phyloP scores from a whole-genome alignment of 768 basidiomycete genomes.

The Auricularia auricula-judae region DNA sequence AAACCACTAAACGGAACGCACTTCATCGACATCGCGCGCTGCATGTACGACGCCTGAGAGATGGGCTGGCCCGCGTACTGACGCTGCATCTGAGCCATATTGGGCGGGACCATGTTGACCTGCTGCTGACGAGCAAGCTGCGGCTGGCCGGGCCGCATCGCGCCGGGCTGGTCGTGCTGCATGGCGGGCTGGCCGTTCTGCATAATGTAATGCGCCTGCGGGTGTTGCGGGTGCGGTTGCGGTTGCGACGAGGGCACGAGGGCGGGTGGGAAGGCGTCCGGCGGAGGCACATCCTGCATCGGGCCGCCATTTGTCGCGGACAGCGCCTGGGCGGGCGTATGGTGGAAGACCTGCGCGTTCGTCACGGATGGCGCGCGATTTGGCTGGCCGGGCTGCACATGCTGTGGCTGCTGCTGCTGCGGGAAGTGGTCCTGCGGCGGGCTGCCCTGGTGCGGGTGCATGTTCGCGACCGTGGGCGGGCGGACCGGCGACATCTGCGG shows the following conservation, averaged over 20 bases:
- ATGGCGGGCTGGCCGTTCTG: slow-evolving; percentile 1
- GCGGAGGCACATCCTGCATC: not conserved
- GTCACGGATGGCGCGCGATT: not conserved
- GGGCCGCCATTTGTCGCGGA: not conserved
- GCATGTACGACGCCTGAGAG: too few species aligned
- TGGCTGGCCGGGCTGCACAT: not conserved
- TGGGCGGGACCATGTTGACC: not conserved
- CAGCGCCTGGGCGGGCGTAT: not conserved
- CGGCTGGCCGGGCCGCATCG: not conserved
- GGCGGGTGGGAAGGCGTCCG: not conserved
- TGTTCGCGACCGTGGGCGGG: not conserved
- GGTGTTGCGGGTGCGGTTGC: slow-evolving; percentile 22
- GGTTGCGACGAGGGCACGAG: slow-evolving; percentile 11
- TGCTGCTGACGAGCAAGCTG: not conserved
- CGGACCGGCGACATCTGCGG: too few species aligned
- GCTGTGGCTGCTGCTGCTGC: not conserved
- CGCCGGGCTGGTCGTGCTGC: not conserved
- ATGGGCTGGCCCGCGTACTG: not conserved
- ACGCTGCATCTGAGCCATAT: not conserved
- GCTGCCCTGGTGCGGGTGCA: not conserved
- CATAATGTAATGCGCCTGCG: slow-evolving; percentile 2
- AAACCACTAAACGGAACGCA: slow-evolving; percentile 8
- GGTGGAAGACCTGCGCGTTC: not conserved
- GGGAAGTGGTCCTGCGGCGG: not conserved
- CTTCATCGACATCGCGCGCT: slow-evolving; percentile 8